A percentile compares a stretch with the other conserved stretches of the same genome.
Conservation (phyloP, 2,329 filamentous ascomycete species). For the Penicillium sp. region DNA sequence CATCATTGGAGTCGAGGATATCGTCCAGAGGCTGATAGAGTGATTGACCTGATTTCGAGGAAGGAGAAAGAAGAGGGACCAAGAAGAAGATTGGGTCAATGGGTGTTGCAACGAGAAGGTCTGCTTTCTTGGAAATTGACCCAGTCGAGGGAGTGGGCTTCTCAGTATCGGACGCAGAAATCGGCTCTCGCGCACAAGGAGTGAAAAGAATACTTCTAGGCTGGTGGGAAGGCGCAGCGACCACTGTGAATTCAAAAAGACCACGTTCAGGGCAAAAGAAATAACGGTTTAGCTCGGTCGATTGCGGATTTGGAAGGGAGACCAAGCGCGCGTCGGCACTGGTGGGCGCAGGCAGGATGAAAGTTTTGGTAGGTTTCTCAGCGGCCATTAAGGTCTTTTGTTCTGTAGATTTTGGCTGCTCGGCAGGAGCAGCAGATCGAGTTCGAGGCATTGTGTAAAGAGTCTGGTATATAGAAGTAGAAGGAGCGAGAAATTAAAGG, state of each 20-base stretch:
- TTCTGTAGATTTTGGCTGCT: slow-evolving; percentile 18
- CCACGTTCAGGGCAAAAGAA: slow-evolving; percentile 60
- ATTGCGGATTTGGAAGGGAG: slow-evolving; percentile 56
- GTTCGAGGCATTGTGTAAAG: slow-evolving; percentile 33
- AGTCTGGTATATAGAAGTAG: background rate
- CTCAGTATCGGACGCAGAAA: slow-evolving; percentile 11
- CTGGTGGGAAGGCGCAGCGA: slow-evolving; percentile 51
- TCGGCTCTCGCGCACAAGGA: slow-evolving; percentile 18
- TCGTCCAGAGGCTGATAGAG: slow-evolving; percentile 52
- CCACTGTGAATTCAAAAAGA: slow-evolving; percentile 61
- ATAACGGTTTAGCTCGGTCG: slow-evolving; percentile 51
- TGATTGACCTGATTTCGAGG: slow-evolving; percentile 41
- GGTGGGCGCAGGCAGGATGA: slow-evolving; percentile 57
- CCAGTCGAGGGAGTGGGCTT: slow-evolving; percentile 33
- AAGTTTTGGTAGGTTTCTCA: slow-evolving; percentile 47
- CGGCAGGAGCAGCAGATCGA: slow-evolving; percentile 22
- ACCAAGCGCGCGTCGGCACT: slow-evolving; percentile 57
- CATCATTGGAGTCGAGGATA: slow-evolving; percentile 47
- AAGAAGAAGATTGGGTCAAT: slow-evolving; percentile 84
- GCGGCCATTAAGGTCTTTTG: slow-evolving; percentile 22
- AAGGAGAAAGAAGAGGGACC: slow-evolving; percentile 66
- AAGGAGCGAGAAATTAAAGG: slow-evolving; percentile 10
- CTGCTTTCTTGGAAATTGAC: slow-evolving; percentile 65
- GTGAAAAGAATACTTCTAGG: slow-evolving; percentile 59
- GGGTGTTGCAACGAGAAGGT: slow-evolving; percentile 79